Evolutionary conservation across 345 rosid species (phyloP), one percentile per base, ranked within the genome.

Genomic region (Clarkia xantiana): DNA sequence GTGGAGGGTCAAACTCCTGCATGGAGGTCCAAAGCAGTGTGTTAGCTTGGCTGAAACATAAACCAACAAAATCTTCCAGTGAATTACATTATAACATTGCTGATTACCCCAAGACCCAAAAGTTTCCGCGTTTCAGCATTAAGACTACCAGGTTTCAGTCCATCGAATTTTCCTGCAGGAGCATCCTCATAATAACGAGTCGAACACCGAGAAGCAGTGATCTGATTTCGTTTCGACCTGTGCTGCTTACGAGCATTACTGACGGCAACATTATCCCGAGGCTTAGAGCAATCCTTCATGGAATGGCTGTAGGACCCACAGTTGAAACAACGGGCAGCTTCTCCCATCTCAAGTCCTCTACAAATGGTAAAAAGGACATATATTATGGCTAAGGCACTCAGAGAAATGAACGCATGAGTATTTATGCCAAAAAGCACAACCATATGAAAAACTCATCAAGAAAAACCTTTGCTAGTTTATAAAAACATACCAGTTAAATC

Each of bases 1-100:
- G 96, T 40, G 96, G 99, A 51, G 99, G 96, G 67, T 93, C 99
- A n/a, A 87, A 76, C 65, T 84, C 96, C 99, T 93, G 36, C 36
- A 29, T 29, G 36, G 8, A n/a, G 8, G 7, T 29, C 8, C 36
- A 29, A 29, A 29, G 36, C 36, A 4, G 9, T 29, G n/a, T n/a
- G 4, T 29, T 7, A 29, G 36, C 36, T 29, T 29, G n/a, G n/a
- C n/a, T n/a, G 36, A 29, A 29, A 29, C 8, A n/a, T 29, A 29
- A 29, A n/a, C n/a, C 36, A 29, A 7, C 9, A 29, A 29, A 2
- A 29, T 29, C 36, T 29, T 29, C 36, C 36, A 29, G 36, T 5
- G 0, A 29, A 29, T 29, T 29, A 29, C 36, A 5, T 29, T 29
- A 29, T 29, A 29, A 57, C 45, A 41, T 58, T n/a, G n/a, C n/a